phyloP scores from a whole-genome alignment of 805 yeast genomes.

The Blastobotrys terrestris region DNA sequence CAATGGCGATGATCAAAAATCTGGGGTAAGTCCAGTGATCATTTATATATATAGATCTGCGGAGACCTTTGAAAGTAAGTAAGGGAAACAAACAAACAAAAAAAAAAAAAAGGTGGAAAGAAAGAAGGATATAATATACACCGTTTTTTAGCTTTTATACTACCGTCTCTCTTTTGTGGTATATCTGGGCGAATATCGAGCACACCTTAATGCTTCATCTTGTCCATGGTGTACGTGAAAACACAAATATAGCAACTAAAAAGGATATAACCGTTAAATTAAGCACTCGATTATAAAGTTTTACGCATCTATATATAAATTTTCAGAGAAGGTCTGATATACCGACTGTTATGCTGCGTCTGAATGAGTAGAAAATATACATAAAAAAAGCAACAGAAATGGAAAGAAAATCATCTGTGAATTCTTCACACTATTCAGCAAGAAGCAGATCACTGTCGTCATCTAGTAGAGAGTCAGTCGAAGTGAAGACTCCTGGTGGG shows the following conservation, averaged over 20 bases:
- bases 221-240: too few species aligned
- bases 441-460: background rate
- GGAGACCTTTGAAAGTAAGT: too few species aligned
- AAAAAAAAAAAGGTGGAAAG: too few species aligned
- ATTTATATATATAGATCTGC: too few species aligned
- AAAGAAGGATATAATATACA: too few species aligned
- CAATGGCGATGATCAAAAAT: background rate
- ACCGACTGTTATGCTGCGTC: background rate
- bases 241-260: background rate
- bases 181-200: too few species aligned
- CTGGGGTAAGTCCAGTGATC: background rate
- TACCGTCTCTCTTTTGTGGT: too few species aligned
- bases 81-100: too few species aligned
- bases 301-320: background rate
- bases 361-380: background rate
- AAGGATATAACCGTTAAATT: background rate
- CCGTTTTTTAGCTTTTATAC: too few species aligned
- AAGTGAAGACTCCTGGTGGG: background rate
- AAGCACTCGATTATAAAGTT: background rate
- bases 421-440: background rate
- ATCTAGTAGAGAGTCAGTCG: background rate
- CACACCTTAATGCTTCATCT: too few species aligned
- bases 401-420: background rate
- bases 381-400: background rate
- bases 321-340: background rate